A percentile compares a stretch with the other conserved stretches of the same genome.
phyloP scores from a whole-genome alignment of 2,329 filamentous ascomycete species.

The Sphaerulina musiva region DNA sequence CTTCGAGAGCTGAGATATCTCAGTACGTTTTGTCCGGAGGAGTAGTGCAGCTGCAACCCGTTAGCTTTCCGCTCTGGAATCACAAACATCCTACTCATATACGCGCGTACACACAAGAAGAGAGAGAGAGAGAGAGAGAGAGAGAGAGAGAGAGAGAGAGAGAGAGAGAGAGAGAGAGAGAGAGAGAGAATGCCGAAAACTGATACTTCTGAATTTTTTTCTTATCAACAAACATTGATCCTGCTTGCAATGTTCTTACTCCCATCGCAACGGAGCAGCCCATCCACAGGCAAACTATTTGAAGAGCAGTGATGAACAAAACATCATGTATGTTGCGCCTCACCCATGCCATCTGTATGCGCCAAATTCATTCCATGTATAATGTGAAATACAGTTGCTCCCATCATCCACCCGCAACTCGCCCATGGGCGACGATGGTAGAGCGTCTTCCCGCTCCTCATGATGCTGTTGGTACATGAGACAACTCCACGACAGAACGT shows the following conservation, averaged over 20 bases:
- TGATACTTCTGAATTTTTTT: constrained; percentile 1
- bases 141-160: no score
- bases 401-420: constrained; percentile 2
- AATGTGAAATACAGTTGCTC: constrained; percentile 5
- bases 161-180: no score
- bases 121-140: no score
- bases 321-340: constrained; percentile 2
- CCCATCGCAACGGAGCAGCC: neutral
- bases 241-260: constrained; percentile 1
- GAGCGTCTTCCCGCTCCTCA: constrained; percentile 2
- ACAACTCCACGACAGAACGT: neutral
- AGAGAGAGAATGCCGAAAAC: neutral
- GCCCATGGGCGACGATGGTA: neutral
- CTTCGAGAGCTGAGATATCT: no score
- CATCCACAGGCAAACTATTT: neutral
- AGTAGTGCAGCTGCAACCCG: no score
- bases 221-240: constrained; percentile 3
- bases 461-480: constrained; percentile 8
- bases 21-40: no score
- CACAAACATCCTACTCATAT: no score
- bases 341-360: constrained; percentile 1
- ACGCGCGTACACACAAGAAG: no score
- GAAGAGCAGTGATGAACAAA: constrained; percentile 2
- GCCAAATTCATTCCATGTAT: constrained; percentile 2
- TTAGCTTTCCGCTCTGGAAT: no score